Evolutionary conservation across 2,329 filamentous ascomycete species (phyloP).

Genomic region (Exophiala mesophila): DNA sequence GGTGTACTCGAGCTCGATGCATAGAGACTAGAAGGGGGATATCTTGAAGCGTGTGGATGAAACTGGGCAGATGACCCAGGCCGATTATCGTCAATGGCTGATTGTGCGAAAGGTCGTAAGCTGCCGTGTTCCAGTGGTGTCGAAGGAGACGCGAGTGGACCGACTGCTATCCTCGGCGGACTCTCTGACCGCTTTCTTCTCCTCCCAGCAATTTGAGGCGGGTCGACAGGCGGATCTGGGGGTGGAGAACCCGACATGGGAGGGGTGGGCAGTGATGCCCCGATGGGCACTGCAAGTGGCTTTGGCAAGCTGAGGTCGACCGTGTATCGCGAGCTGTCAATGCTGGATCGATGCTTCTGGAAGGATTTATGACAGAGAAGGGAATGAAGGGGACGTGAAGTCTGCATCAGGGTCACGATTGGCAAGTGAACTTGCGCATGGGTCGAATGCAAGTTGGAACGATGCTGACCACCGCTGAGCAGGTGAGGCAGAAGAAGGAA

Average conservation of each 20-base stretch:
- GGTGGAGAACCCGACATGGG: conserved; percentile 42
- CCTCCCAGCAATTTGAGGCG: conserved; percentile 33
- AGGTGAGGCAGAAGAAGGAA: conserved; percentile 8
- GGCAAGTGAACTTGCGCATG: too few relatives aligned
- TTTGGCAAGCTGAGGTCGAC: conserved; percentile 28
- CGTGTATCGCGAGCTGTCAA: conserved; percentile 27
- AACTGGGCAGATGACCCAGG: conserved; percentile 11
- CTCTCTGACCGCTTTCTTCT: conserved; percentile 31
- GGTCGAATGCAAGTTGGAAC: too few relatives aligned
- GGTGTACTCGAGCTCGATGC: conserved; percentile 10
- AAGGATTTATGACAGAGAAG: conserved; percentile 23
- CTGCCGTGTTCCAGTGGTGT: conserved; percentile 15
- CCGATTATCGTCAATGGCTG: conserved; percentile 17
- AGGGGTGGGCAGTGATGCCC: conserved; percentile 37
- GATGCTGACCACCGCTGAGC: not conserved
- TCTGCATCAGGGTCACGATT: conserved; percentile 23
- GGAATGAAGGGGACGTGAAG: conserved; percentile 22
- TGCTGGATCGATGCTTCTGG: conserved; percentile 28
- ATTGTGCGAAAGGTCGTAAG: conserved; percentile 16
- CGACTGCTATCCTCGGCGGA: conserved; percentile 24
- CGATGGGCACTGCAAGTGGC: conserved; percentile 30
- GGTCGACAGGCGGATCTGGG: conserved; percentile 35
- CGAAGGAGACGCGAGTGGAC: conserved; percentile 17
- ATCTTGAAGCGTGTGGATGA: conserved; percentile 14
- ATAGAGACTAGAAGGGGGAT: conserved; percentile 17